Evolutionary conservation across 2,329 filamentous ascomycete genomes (phyloP).

Genomic region (Ceratocystis harringtonii): DNA sequence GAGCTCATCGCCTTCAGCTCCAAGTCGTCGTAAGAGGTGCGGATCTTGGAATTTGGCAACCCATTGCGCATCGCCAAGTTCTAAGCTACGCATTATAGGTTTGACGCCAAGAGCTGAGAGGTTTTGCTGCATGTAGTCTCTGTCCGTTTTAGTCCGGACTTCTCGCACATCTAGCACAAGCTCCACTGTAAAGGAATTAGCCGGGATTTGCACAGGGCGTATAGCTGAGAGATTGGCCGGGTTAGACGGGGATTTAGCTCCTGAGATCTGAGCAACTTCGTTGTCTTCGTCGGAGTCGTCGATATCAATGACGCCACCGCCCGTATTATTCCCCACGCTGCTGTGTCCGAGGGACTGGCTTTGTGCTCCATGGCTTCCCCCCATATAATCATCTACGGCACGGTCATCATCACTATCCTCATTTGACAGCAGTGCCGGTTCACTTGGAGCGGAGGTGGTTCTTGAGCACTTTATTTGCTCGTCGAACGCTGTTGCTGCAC

Average conservation of each 20-base stretch:
- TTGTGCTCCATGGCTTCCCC: background rate
- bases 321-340: too few species aligned
- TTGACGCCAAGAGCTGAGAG: constrained; percentile 50
- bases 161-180: constrained; percentile 63
- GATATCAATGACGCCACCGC: background rate
- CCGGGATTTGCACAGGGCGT: constrained; percentile 44
- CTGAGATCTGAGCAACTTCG: background rate
- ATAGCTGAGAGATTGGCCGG: constrained; percentile 31
- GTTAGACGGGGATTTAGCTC: background rate
- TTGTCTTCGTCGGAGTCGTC: background rate
- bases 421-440: background rate
- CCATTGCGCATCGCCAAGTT: constrained; percentile 66
- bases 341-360: background rate
- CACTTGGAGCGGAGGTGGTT: background rate
- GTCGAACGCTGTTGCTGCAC: background rate
- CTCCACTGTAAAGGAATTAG: constrained; percentile 55
- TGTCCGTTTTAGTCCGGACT: constrained; percentile 54
- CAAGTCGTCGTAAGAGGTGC: constrained; percentile 37
- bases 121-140: constrained; percentile 63
- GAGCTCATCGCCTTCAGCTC: constrained; percentile 51
- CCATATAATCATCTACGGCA: background rate
- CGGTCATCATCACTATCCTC: background rate
- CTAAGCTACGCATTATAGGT: constrained; percentile 52
- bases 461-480: background rate
- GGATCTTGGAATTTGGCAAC: constrained; percentile 56